Percentiles rank a stretch among this genome's conserved stretches.
Conservation (phyloP, 2,329 filamentous ascomycete species). For the Stenocarpella maydis region DNA sequence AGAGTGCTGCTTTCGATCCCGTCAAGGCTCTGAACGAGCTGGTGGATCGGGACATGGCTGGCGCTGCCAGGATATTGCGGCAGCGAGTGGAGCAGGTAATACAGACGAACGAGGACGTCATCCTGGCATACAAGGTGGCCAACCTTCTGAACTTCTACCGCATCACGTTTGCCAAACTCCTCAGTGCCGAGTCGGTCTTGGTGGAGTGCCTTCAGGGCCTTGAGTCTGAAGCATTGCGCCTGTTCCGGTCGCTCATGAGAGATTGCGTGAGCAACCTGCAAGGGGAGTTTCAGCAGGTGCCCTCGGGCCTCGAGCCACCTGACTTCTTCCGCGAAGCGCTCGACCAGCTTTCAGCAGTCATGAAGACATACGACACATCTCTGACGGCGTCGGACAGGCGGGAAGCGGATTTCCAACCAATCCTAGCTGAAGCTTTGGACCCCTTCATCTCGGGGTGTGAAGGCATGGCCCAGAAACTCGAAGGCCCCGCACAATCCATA, state of each 20-base stretch:
- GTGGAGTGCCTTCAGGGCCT: constrained; percentile 73
- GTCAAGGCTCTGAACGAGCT: constrained; percentile 83
- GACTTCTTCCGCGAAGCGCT: constrained; percentile 83
- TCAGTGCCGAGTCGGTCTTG: constrained; percentile 74
- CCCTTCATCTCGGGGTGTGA: constrained; percentile 83
- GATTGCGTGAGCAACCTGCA: constrained; percentile 82
- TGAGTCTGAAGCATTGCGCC: constrained; percentile 78
- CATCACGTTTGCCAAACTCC: constrained; percentile 81
- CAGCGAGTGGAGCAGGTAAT: constrained; percentile 92
- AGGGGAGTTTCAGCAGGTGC: constrained; percentile 72
- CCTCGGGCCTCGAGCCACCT: constrained; percentile 78
- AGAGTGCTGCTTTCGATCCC: constrained; percentile 73
- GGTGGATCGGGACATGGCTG: constrained; percentile 84
- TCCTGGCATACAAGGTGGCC: constrained; percentile 87
- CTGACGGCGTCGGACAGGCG: constrained; percentile 66
- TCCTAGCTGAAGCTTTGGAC: constrained; percentile 82
- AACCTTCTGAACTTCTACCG: constrained; percentile 92
- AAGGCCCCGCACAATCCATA: constrained; percentile 67
- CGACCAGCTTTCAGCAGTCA: constrained; percentile 77
- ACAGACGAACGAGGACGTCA: constrained; percentile 89
- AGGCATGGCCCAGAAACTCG: constrained; percentile 69
- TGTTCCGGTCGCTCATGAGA: constrained; percentile 82
- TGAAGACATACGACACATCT: constrained; percentile 88
- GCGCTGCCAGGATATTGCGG: constrained; percentile 83
- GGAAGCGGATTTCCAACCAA: constrained; percentile 75